Conservation (phyloP, 176 grass and related monocot genomes). For the Musa troglodytarum region DNA sequence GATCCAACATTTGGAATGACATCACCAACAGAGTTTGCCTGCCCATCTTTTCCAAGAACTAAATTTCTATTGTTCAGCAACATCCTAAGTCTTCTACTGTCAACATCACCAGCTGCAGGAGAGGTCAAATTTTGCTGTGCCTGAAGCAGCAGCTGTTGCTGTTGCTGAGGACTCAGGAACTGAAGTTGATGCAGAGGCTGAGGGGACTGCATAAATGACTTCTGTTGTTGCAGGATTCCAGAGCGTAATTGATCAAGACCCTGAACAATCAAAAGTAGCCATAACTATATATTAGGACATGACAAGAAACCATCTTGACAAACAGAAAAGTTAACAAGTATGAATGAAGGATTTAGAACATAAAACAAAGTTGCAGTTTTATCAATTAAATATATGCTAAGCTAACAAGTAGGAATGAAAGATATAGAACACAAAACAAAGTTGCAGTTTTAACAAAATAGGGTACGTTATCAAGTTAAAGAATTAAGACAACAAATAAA, state of each 20-base stretch:
- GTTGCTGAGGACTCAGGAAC: slow-evolving; percentile 67
- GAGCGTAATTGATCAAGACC: slow-evolving; percentile 73
- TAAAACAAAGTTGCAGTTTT: neutral
- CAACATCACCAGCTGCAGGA: slow-evolving; percentile 49
- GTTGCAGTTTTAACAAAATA: too few species aligned
- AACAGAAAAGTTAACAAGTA: neutral
- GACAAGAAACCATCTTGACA: neutral
- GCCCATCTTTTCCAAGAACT: slow-evolving; percentile 47
- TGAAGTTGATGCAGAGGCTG: slow-evolving; percentile 75
- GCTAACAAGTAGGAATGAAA: neutral
- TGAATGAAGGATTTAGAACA: neutral
- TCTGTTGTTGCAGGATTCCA: slow-evolving; percentile 63
- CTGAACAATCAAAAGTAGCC: slow-evolving; percentile 32
- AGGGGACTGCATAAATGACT: slow-evolving; percentile 56
- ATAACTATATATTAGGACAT: neutral
- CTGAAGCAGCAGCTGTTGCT: slow-evolving; percentile 56
- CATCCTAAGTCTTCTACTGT: slow-evolving; percentile 64
- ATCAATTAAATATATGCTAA: neutral
- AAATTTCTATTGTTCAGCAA: slow-evolving; percentile 45
- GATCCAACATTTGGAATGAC: slow-evolving; percentile 44
- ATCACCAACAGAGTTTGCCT: slow-evolving; percentile 36
- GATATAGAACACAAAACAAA: neutral
- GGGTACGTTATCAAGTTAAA: too few species aligned
- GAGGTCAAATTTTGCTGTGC: slow-evolving; percentile 57
- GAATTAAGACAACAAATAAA: too few species aligned